Base-by-base conservation (phyloP, 805 yeast species). In the Starmerella geochares region DNA sequence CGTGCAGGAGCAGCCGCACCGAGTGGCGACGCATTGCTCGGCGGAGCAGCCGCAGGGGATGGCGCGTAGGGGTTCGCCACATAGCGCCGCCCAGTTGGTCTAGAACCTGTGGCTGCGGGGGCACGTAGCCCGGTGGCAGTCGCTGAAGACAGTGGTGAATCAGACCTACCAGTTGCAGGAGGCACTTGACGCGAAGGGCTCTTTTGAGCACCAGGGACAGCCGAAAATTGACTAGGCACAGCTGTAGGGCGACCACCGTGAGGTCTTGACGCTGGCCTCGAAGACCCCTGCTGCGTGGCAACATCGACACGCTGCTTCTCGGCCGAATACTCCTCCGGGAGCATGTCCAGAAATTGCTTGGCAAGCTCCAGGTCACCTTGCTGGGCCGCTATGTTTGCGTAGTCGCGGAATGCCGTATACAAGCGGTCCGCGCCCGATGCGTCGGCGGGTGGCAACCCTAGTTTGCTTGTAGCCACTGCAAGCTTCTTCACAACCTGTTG, bases 351-450 rank as follows among this genome's bases (percentile, higher is more conserved):
- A 57, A 84, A 78, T 56, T 74, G 76, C 51, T 71, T 74, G 1
- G 97, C 96, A 57, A 90, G 70, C 9, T 82, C 94, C 58, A 86
- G 80, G 55, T 84, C 79, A 24, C 96, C 97, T 61, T 75, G 79
- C 24, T 86, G 79, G 3, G 95, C 82, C 50, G 87, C 79, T 52
- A 83, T 70, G 56, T 78, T 80, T 41, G 94, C 80, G 65, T 83
- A 92, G 66, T 92, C 97, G 56, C 86, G 72, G 54, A 85, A 78
- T 2, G 81, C 80, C 33, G 72, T 71, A 58, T 80, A 75, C 47
- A 80, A 67, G 39, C 76, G 66, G 13, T 75, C 69, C 17, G 74
- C 62, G 17, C 60, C 65, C 10, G 49, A 38, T n/a, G 56, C 59
- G 11, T 53, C 56, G 14, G 54, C 52, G 16, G 54, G 38, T 29